Percentiles rank a stretch among this genome's conserved stretches.
Conservation (phyloP, 192 early-diverging fungal species). For the Fimicolochytrium jonesii region DNA sequence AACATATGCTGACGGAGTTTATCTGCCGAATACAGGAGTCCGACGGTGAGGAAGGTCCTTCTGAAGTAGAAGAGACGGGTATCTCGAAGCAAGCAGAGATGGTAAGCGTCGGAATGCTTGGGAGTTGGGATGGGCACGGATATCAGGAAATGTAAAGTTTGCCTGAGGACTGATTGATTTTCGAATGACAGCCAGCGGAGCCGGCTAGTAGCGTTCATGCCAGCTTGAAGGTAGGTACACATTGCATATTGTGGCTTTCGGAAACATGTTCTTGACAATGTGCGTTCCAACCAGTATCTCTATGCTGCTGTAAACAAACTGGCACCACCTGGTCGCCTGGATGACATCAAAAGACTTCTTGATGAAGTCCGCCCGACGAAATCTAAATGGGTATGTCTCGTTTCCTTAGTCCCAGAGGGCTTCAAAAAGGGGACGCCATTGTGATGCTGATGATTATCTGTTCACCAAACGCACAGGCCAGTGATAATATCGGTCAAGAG, state of each 20-base stretch:
- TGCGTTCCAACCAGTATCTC: constrained; percentile 52
- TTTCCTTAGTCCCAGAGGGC: no score
- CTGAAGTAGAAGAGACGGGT: neutral
- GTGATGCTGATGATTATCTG: no score
- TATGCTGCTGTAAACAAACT: constrained; percentile 70
- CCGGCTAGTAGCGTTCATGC: constrained; percentile 1
- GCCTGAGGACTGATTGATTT: neutral
- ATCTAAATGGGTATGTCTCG: constrained; percentile 83
- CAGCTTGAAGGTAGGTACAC: constrained; percentile 21
- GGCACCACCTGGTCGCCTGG: constrained; percentile 42
- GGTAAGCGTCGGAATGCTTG: neutral
- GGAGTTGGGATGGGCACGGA: neutral
- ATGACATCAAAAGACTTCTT: constrained; percentile 68
- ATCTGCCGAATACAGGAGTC: neutral
- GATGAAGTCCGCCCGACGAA: constrained; percentile 73
- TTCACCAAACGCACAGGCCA: no score
- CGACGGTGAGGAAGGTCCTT: neutral
- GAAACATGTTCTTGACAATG: neutral
- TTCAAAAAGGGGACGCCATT: no score
- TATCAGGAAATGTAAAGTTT: neutral
- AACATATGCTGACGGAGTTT: neutral
- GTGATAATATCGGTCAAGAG: constrained; percentile 84
- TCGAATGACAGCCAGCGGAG: neutral
- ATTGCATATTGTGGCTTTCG: neutral
- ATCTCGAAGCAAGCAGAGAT: neutral